Percentiles rank a stretch among this genome's conserved stretches.
Conservation (phyloP, 129 eudicot species). For the Pseudognaphalium luteoalbum region DNA sequence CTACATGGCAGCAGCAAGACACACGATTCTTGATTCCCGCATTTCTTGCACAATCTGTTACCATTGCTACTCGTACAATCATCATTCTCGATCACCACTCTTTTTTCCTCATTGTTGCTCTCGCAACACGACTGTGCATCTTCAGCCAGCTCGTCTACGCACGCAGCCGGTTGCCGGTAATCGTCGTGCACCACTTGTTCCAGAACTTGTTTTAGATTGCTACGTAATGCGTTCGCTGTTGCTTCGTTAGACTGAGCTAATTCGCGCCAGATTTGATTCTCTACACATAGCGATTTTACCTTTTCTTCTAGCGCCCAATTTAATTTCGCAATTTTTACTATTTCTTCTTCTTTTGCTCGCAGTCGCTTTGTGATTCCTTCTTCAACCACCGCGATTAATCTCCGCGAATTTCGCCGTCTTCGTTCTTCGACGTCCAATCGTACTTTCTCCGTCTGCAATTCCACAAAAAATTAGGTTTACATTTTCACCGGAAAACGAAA, state of each 20-base stretch:
- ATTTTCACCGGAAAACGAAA: background rate
- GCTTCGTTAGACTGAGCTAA: conserved; percentile 91
- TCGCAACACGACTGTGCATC: conserved; percentile 92
- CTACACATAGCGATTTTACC: conserved; percentile 63
- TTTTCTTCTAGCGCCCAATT: conserved; percentile 71
- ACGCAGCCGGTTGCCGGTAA: conserved; percentile 18
- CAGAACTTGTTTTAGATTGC: conserved; percentile 65
- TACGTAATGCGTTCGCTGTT: conserved; percentile 74
- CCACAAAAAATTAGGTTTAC: background rate
- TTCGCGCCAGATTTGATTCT: conserved; percentile 89
- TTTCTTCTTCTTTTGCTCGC: conserved; percentile 67
- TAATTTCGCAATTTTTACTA: conserved; percentile 57
- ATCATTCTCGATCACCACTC: conserved; percentile 17
- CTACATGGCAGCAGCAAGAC: conserved; percentile 85
- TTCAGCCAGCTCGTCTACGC: conserved; percentile 35
- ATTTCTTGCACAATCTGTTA: conserved; percentile 58
- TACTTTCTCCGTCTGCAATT: conserved; percentile 60
- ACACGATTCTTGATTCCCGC: conserved; percentile 67
- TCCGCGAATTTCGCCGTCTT: conserved; percentile 47
- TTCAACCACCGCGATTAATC: conserved; percentile 61
- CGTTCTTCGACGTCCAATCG: conserved; percentile 63
- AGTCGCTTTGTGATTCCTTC: conserved; percentile 51
- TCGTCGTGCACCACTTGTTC: conserved; percentile 50
- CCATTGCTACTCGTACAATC: conserved; percentile 23
- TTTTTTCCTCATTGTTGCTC: conserved; percentile 47